Base-by-base conservation (phyloP, 2,329 filamentous ascomycete genomes). In the Alternaria hordeiaustralica region DNA sequence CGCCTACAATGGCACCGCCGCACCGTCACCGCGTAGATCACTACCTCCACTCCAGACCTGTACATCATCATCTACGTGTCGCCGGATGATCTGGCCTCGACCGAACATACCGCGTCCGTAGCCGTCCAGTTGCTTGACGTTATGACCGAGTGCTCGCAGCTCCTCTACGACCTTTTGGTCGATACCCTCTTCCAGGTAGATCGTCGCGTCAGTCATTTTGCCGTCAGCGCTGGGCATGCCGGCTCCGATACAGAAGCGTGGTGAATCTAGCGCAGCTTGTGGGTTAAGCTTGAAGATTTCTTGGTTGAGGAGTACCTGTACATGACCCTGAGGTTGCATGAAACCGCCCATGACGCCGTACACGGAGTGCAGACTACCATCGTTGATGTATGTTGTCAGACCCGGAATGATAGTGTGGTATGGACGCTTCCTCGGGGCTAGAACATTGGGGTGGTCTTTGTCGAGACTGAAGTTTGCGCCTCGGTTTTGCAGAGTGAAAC, bases 401-500 rank as follows among this genome's bases (percentile, higher is more conserved):
- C 92, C 95, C 0, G 96, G 95, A 73, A 99, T 99, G 79, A 99
- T 98, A 58, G 96, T 99, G 80, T 98, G 96, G 81, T 98, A 99
- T 0, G 96, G 96, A 49, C 96, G 83, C 84, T 98, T 98, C 33
- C 89, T 84, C 0, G 94, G 92, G 8, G 88, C 92, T 13, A 97
- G 84, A 20, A 85, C 86, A 75, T 98, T 98, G 1, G 94, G 93
- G 75, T 97, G 94, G 1, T 83, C 82, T 0, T 85, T 78, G 23
- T 87, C 82, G 0, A 99, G 86, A 1, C 86, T 88, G 81, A 99
- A 98, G 78, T 95, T 96, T 43, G 91, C 89, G 8, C 92, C 96
- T 3, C 96, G 92, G 84, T 97, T 97, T 78, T 99, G 96, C 20
- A 99, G 87, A 1, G 93, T 95, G 82, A 98, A 98, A 8, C 95